These are phyloP conservation scores for Pleurotus cornucopiae DNA, from an alignment of 768 basidiomycete species.

Conservation along the genomic window DNA sequence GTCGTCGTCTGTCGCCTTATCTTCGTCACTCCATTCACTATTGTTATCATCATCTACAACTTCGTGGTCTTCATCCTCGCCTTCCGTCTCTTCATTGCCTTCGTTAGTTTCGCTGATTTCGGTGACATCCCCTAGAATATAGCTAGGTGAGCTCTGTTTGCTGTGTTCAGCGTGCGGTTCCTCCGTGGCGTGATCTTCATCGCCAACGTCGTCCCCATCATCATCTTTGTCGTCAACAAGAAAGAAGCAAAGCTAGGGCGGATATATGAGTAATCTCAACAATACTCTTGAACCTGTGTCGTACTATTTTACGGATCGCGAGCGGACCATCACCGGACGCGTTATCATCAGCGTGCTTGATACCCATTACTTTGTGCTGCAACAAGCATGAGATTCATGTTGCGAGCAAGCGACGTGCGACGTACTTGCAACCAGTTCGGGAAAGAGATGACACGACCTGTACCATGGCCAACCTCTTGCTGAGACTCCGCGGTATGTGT, in stretches of 20 bases:
- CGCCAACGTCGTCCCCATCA: not conserved
- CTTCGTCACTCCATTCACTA: too few relatives aligned
- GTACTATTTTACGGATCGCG: not conserved
- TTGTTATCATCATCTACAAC: too few relatives aligned
- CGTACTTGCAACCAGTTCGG: not conserved
- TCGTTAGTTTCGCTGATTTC: too few relatives aligned
- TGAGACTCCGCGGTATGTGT: not conserved
- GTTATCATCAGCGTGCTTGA: not conserved
- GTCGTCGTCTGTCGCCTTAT: too few relatives aligned
- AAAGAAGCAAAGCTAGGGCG: not conserved
- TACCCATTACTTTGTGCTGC: not conserved
- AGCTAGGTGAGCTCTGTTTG: too few relatives aligned
- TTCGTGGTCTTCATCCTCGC: too few relatives aligned
- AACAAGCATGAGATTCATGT: not conserved
- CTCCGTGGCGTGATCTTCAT: too few relatives aligned
- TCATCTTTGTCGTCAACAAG: not conserved
- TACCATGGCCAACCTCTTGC: not conserved
- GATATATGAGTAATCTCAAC: too few relatives aligned
- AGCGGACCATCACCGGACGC: too few relatives aligned
- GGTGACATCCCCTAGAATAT: too few relatives aligned
- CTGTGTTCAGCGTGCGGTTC: too few relatives aligned
- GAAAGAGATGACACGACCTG: not conserved
- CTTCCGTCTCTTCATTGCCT: too few relatives aligned
- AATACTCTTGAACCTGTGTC: not conserved
- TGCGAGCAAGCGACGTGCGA: not conserved